Base-by-base conservation (phyloP, 306 rosid genomes). In the Sicyos baderoa region DNA sequence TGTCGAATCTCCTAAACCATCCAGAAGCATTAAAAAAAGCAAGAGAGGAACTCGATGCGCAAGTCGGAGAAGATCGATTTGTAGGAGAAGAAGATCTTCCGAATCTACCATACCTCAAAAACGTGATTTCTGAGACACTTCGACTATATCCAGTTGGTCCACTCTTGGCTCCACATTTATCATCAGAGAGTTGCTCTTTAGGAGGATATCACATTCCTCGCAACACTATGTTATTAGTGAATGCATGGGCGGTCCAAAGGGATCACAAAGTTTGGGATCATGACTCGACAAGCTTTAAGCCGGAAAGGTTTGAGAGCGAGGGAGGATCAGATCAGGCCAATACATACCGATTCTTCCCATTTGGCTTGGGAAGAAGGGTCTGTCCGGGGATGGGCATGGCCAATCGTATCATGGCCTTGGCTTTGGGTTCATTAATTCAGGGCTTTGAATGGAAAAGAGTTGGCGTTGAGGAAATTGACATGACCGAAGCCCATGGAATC, bases 1-100 rank as follows among this genome's bases (percentile, higher is more conserved):
- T 88, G 91, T 58, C 91, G 0, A 78, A 81, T 64, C 75, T 89
- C 1, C 68, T 86, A 2, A 89, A 85, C 83, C 35, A 86, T 77
- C 90, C 92, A 1, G 22, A 74, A 0, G 70, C 79, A 2, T 2
- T 88, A 12, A 51, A 72, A 7, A 84, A 88, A 23, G 86, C 81
- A 1, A 86, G 27, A 35, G 57, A 18, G 6, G 85, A 86, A n/a
- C 10, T 84, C 7, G 86, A 88, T 23, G 12, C 29, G 2, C 3
- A 11, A 0, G 66, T 85, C 0, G 82, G 84, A 0, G 37, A 67
- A 16, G 75, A 82, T 1, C 58, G 78, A 0, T 15, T 60, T 4
- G 1, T 79, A 40, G 73, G 52, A 0, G 86, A 82, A 66, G 68
- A 68, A 9, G 86, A 79, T 29, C 7, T 82, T 1, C 42, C 73